Base-by-base conservation (phyloP, 345 rosid genomes). In the Gossypium australe region DNA sequence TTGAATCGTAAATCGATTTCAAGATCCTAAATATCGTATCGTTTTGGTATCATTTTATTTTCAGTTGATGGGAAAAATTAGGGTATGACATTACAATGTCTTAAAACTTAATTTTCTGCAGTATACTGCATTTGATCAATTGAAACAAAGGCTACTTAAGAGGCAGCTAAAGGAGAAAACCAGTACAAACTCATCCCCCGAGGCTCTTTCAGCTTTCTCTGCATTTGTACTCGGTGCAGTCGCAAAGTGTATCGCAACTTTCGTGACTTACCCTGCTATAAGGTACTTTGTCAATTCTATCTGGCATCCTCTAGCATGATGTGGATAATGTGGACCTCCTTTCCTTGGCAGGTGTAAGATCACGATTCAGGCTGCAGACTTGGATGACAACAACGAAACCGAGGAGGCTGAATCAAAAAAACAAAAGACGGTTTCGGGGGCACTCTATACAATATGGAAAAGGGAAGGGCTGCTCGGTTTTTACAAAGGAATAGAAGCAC, bases 101-200 rank as follows among this genome's bases (percentile, higher is more conserved):
- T 34, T 63, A 59, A 34, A 34, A 34, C 38, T 34, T 34, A 34
- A 34, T 72, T 29, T 77, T 77, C 71, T 71, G 78, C 86, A 94
- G 97, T 92, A 92, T 76, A 94, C 98, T 9, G 94, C 86, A 68
- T 94, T 94, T 82, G 97, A 94, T 88, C 98, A 94, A 84, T 85
- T 92, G 79, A 94, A 94, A 82, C 93, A 82, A 78, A 84, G 85
- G 80, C 80, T 87, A 67, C 85, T 93, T 38, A 82, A 82, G 69
- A 22, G 43, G 59, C 75, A 77, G 72, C 78, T 77, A 49, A 81
- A 67, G 49, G 76, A 69, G 64, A 82, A 81, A 78, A 78, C 75
- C 58, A 80, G 78, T 2, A 75, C 56, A 3, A 80, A 70, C 52
- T 77, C 90, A 38, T 85, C 95, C 11, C 88, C 89, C 1, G 82